Conservation (phyloP, 2,329 filamentous ascomycete genomes). For the Colletotrichum godetiae region DNA sequence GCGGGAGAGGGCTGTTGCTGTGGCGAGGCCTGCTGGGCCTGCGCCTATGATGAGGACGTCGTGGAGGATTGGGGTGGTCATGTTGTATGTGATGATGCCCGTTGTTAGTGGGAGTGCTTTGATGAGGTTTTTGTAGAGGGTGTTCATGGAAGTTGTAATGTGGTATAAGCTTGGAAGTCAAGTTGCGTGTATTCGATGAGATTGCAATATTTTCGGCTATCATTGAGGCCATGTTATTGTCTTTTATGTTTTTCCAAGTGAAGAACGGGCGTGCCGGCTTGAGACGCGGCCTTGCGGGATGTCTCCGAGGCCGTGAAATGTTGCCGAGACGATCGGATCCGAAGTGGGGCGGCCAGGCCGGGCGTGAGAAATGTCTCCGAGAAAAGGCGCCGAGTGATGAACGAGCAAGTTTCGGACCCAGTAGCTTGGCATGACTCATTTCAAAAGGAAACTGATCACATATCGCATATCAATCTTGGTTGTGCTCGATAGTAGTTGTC, state of each 20-base stretch:
- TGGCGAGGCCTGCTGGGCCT: slow-evolving; percentile 62
- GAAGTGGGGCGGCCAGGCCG: slow-evolving; percentile 5
- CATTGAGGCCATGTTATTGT: too few relatives aligned
- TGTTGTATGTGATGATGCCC: neutral
- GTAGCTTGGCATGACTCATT: neutral
- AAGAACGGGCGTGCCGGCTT: too few relatives aligned
- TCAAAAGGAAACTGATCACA: neutral
- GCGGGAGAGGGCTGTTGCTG: slow-evolving; percentile 59
- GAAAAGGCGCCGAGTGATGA: neutral
- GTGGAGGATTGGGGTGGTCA: slow-evolving; percentile 43
- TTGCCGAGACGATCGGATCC: slow-evolving; percentile 6
- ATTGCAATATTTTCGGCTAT: too few relatives aligned
- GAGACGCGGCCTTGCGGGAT: neutral
- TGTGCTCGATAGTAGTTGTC: too few relatives aligned
- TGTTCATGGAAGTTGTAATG: slow-evolving; percentile 3
- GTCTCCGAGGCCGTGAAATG: slow-evolving; percentile 5
- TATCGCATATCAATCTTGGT: too few relatives aligned
- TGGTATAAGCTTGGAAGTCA: neutral
- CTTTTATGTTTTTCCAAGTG: neutral
- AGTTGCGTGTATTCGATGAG: too few relatives aligned
- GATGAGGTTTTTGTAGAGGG: neutral
- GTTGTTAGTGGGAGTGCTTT: neutral
- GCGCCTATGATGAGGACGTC: slow-evolving; percentile 66
- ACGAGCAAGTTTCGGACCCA: neutral
- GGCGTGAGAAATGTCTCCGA: slow-evolving; percentile 19